Evolutionary conservation across 1,139 yeast genomes (phyloP), one percentile per base, ranked within the genome.

Genomic region (Nadsonia commutata): DNA sequence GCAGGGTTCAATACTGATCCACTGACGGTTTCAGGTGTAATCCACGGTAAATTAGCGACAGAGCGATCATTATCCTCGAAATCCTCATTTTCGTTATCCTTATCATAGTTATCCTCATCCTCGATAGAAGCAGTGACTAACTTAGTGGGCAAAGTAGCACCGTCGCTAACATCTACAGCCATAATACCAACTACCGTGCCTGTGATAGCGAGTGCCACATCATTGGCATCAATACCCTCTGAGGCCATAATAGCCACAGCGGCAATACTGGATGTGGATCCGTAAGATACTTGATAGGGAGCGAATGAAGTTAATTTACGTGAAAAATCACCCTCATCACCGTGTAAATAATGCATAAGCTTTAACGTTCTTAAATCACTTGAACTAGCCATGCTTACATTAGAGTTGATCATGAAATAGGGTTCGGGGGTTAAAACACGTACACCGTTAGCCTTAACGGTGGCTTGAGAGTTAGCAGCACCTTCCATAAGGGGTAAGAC

Each of bases 341-440:
- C 46, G 41, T 64, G 65, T 20, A 65, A 54, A 42, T 65, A 65
- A n/a, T 57, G 36, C 41, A 61, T 46, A 2, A 53, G 48, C 39
- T 62, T 63, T 27, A 63, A 51, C 5, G 52, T 51, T 13, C 68
- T 51, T 39, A 57, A 40, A 38, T 65, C 66, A 1, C 65, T 53
- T 0, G 66, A 49, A 3, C 58, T 50, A 8, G 33, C 33, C 16
- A 27, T 11, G 13, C n/a, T 27, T 4, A 16, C 16, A 16, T 27
- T 27, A 27, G 16, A 4, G n/a, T 27, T 27, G 31, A 45, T 52
- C 17, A 49, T 53, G 4, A 43, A 21, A 18, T 11, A 27, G 33
- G 33, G 33, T 27, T 21, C 21, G 27, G 13, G 8, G 23, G 27
- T 11, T 13, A 4, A 23, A 16, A 8, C 2, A 23, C 31, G 31